Base-by-base conservation (phyloP, 768 basidiomycete species). In the Suillus clintonianus region DNA sequence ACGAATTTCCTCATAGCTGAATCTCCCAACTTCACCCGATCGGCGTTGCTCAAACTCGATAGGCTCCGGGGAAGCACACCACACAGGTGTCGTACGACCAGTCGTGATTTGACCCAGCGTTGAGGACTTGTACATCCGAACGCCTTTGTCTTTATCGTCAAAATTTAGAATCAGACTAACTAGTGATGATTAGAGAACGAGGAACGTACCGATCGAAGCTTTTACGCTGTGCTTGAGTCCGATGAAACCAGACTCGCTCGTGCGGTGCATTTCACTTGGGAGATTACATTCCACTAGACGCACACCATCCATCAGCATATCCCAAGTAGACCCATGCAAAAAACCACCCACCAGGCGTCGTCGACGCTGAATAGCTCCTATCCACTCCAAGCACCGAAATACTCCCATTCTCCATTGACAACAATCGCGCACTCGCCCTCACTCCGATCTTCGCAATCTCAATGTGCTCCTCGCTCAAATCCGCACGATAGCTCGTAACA, bases 211-310 rank as follows among this genome's bases (percentile, higher is more conserved):
- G 64, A 94, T 87, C 1, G 92, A 94, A 64, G 83, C 80, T 73
- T 85, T 90, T 67, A 94, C 81, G 63, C 85, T 87, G 67, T 92
- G 91, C 74, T 83, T 90, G 66, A 92, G 78, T 36, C 82, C 79
- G 57, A 69, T 77, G 37, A 85, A 71, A 13, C 79, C 81, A 9
- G 81, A 80, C 64, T 82, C 82, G 54, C 45, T 62, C 32, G 66
- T 65, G 60, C 74, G 67, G 43, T 39, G 60, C 13, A 64, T 56
- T 32, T 77, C 74, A 27, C 63, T 30, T 3, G 74, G 76, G n/a
- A 76, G 61, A 5, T 68, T 72, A 50, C 55, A 66, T 39, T 76
- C 71, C 39, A 65, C 24, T 37, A 8, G 17, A 55, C 6, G 14
- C 3, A 19, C 11, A 11, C 6, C 27, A 10, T 30, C 36, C 13